phyloP scores from a whole-genome alignment of 805 yeast species.

The Kregervanrija delftensis region DNA sequence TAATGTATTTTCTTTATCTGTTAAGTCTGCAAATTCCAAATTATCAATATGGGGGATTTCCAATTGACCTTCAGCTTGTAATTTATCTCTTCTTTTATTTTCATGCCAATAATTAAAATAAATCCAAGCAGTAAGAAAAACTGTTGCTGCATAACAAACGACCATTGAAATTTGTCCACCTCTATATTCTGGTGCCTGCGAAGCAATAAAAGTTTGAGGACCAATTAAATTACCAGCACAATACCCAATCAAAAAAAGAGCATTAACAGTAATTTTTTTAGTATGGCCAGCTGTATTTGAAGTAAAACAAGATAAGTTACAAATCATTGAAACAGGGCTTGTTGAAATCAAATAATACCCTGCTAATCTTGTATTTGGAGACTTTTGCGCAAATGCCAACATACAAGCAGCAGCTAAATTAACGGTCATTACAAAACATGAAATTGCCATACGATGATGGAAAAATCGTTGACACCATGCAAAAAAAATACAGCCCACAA shows the following conservation, averaged over 20 bases:
- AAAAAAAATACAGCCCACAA: conserved; percentile 28
- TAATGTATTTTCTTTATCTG: conserved; percentile 14
- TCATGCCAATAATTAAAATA: conserved; percentile 13
- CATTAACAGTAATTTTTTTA: conserved; percentile 58
- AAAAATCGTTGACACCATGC: conserved; percentile 21
- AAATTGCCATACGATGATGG: conserved; percentile 19
- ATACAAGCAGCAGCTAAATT: conserved; percentile 10
- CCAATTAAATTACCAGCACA: conserved; percentile 67
- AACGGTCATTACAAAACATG: conserved; percentile 12
- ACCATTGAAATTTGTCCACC: conserved; percentile 44
- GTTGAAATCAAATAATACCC: conserved; percentile 25
- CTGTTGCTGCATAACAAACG: conserved; percentile 22
- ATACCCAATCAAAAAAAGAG: conserved; percentile 55
- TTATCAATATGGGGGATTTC: conserved; percentile 9
- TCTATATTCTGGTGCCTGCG: conserved; percentile 52
- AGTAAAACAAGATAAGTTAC: conserved; percentile 28
- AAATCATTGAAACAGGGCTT: conserved; percentile 22
- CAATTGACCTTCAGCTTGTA: conserved; percentile 6
- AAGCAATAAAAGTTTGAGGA: conserved; percentile 58
- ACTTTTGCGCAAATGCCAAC: conserved; percentile 16
- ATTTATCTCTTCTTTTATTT: conserved; percentile 11
- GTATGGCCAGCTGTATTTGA: conserved; percentile 67
- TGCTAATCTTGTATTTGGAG: conserved; percentile 18
- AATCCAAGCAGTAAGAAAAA: conserved; percentile 12
- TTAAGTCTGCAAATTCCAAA: conserved; percentile 16